phyloP scores from a whole-genome alignment of 768 basidiomycete species.

The Rhodotorula kratochvilovae region DNA sequence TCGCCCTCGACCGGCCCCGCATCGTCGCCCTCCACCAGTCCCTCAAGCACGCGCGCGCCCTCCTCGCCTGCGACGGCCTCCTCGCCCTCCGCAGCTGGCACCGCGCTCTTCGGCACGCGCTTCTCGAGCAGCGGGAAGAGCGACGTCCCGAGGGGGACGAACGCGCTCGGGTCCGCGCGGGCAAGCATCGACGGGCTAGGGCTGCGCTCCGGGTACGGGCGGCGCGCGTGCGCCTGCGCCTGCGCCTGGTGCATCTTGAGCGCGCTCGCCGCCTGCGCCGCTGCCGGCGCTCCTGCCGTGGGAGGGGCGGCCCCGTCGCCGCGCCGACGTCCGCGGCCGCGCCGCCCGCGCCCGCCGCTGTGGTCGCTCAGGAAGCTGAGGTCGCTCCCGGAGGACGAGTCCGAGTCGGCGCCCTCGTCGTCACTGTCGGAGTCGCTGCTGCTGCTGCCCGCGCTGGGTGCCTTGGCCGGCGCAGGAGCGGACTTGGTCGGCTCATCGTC shows the following conservation, averaged over 20 bases:
- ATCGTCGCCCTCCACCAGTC: slow-evolving; percentile 6
- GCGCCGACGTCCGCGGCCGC: slow-evolving; percentile 1
- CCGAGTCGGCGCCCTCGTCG: background rate
- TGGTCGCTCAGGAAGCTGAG: slow-evolving; percentile 15
- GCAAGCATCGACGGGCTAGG: slow-evolving; percentile 15
- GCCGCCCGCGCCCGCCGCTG: slow-evolving; percentile 1
- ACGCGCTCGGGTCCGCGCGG: slow-evolving; percentile 18
- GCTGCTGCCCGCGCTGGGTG: background rate
- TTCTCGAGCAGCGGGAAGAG: slow-evolving; percentile 30
- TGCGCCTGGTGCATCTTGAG: background rate
- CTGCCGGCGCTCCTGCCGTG: background rate
- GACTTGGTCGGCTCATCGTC: background rate
- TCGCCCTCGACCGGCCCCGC: background rate
- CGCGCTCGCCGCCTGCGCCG: background rate
- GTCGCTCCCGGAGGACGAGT: slow-evolving; percentile 12
- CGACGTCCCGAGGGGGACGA: slow-evolving; percentile 25
- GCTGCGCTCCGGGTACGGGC: slow-evolving; percentile 28
- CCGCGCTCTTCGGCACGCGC: background rate
- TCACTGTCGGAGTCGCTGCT: background rate
- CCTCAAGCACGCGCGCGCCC: background rate
- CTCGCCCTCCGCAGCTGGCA: too few relatives aligned
- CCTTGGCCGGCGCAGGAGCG: background rate
- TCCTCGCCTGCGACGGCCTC: background rate
- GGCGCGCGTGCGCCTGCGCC: background rate
- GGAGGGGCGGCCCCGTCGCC: background rate